Evolutionary conservation across 2,329 filamentous ascomycete species (phyloP).

Genomic region (Xylariaceae sp.): DNA sequence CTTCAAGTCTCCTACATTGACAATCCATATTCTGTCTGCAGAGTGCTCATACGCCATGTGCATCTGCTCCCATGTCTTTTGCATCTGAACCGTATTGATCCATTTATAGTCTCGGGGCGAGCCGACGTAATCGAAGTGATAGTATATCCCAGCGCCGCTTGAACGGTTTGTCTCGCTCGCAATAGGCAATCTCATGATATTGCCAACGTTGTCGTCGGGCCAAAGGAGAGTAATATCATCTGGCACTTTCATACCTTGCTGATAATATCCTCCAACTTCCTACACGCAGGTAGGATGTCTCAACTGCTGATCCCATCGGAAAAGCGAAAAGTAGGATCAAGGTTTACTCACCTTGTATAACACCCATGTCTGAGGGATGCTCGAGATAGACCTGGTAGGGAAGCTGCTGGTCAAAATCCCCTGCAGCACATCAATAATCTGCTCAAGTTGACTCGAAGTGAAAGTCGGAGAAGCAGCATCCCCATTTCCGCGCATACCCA

Average conservation of each 20-base stretch:
- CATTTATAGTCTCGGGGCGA: conserved; percentile 48
- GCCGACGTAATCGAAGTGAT: conserved; percentile 49
- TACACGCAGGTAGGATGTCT: conserved; percentile 45
- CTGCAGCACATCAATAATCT: not conserved
- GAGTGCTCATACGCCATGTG: conserved; percentile 55
- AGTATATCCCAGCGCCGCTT: conserved; percentile 44
- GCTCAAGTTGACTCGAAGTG: not conserved
- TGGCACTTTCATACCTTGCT: conserved; percentile 52
- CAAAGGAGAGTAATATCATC: conserved; percentile 56
- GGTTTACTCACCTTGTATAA: conserved; percentile 36
- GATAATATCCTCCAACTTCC: conserved; percentile 53
- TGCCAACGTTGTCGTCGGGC: conserved; percentile 57
- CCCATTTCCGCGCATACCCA: conserved; percentile 50
- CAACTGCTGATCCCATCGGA: conserved; percentile 39
- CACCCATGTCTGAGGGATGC: not conserved
- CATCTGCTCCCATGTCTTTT: conserved; percentile 39
- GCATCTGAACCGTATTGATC: conserved; percentile 61
- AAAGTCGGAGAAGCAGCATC: conserved; percentile 41
- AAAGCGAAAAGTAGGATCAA: not conserved
- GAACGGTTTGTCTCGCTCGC: conserved; percentile 45
- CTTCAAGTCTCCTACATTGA: conserved; percentile 66
- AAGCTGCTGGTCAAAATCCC: not conserved
- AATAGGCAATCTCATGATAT: conserved; percentile 51
- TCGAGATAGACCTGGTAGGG: conserved; percentile 54
- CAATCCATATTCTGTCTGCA: conserved; percentile 59